These are phyloP conservation scores for Neospora caninum DNA, from an alignment of 169 alveolate genomes.

Conservation along the genomic window DNA sequence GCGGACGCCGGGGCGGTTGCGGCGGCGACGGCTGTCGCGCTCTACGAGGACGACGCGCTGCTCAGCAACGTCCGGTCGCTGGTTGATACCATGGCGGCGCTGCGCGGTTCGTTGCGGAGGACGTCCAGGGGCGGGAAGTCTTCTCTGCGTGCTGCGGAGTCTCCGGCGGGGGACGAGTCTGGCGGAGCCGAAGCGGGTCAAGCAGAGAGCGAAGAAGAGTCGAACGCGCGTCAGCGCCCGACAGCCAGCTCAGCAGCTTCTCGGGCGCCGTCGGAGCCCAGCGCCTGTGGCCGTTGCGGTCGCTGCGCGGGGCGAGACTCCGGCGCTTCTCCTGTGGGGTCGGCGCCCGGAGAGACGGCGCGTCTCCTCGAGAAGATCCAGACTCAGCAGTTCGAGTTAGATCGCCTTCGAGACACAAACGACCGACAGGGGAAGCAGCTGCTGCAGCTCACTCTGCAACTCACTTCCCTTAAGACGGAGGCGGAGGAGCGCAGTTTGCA, in stretches of 20 bases:
- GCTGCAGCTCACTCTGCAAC: conserved; percentile 24
- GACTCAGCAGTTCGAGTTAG: conserved; percentile 18
- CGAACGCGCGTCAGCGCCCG: not conserved
- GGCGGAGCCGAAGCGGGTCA: not conserved
- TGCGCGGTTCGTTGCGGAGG: not conserved
- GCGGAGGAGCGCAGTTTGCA: not conserved
- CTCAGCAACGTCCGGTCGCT: not conserved
- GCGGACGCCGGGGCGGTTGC: conserved; percentile 7
- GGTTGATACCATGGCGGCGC: not conserved
- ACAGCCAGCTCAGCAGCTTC: no score
- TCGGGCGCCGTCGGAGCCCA: no score
- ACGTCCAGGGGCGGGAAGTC: not conserved
- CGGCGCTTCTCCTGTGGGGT: not conserved
- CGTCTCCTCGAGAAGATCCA: conserved; percentile 5
- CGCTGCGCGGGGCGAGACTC: no score
- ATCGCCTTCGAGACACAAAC: not conserved
- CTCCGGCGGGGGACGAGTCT: no score
- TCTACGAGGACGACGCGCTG: not conserved
- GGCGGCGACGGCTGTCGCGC: conserved; percentile 23
- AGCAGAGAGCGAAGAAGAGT: not conserved
- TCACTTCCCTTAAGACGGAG: conserved; percentile 10
- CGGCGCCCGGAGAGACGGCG: not conserved
- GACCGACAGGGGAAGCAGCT: conserved; percentile 24
- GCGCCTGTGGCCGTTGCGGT: no score
- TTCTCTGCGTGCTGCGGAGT: not conserved